Base-by-base conservation (phyloP, 139 green algal genomes). In the Chlamydomonas asymmetrica region DNA sequence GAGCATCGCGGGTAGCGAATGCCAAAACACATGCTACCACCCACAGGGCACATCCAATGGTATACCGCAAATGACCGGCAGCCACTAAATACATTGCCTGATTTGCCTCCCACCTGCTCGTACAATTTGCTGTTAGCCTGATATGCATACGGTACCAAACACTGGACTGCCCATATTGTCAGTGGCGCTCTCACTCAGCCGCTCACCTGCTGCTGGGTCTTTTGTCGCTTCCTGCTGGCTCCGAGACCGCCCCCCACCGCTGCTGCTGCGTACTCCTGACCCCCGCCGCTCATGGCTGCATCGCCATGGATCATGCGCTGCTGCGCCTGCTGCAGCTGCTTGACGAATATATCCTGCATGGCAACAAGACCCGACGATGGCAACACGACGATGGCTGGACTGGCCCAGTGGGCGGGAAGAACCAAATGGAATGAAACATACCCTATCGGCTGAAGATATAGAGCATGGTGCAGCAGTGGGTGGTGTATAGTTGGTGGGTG, bases 271-370 rank as follows among this genome's bases (percentile, higher is more conserved):
- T 37, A 22, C 2, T 50, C 22, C 45, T 40, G 31, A 0, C 41
- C 31, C 3, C 32, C 71, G 22, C 50, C 71, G 27, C 65, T 59
- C 16, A 18, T 31, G 23, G 22, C 39, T 4, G 41, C 71, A 10
- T 9, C 57, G 3, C 25, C 67, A 5, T n/a, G 43, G n/a, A 1
- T 32, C 71, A 77, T 38, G 16, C 59, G 59, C 59, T 61, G 59
- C 59, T 77, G 32, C 25, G 71, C 70, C 70, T 76, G 70, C 57
- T 68, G 29, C 70, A 76, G 60, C 70, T 76, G 70, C 57, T 61
- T 68, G 0, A 62, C 31, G 57, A 76, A 76, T 0, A 77, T 41
- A 23, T 77, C 32, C n/a, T n/a, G n/a, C n/a, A n/a, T n/a, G n/a
- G n/a, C n/a, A n/a, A n/a, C n/a, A n/a, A n/a, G n/a, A n/a, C n/a